Evolutionary conservation across 1,139 yeast genomes (phyloP), one percentile per base, ranked within the genome.

Genomic region (Debaryomyces sp.): DNA sequence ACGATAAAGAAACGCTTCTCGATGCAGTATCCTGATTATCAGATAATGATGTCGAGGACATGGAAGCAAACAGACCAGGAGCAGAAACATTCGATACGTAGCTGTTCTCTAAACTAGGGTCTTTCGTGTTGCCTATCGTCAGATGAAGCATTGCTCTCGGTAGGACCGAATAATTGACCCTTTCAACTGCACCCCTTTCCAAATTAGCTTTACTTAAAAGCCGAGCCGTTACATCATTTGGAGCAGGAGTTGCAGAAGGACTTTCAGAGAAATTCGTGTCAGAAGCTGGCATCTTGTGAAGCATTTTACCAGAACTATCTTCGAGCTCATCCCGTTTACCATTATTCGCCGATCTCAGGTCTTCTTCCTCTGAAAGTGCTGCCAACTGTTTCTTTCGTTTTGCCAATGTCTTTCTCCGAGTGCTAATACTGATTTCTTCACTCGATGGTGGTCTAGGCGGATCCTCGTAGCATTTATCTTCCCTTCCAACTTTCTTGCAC

Each of bases 391-490:
- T 56, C 45, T 61, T 62, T 12, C 71, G 47, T 47, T 63, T 18
- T 1, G 38, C 12, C 26, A 35, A 35, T 4, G 18, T 35, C 26
- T 35, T 35, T 12, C 38, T 62, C 12, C 38, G 18, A 12, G 8
- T 35, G 21, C 38, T 35, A 15, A 35, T 53, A 44, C 50, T 51
- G 34, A 62, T 49, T 50, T 67, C 71, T 33, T 60, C 62, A 17
- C 57, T 57, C 3, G 76, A 66, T 2, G 82, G 82, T 6, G 82
- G 82, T 48, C 68, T 68, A 6, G 82, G 80, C 1, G 83, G 82
- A 38, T 68, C 63, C 22, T 54, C 55, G 21, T 64, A 48, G 56
- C 82, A 78, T 49, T 70, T 63, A 34, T 64, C 67, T 13, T 59
- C 65, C 43, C 84, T 61, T 50, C 71, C 72, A 54, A 77, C 77